Conservation (phyloP, 768 basidiomycete genomes). For the Tulasnella sp. region DNA sequence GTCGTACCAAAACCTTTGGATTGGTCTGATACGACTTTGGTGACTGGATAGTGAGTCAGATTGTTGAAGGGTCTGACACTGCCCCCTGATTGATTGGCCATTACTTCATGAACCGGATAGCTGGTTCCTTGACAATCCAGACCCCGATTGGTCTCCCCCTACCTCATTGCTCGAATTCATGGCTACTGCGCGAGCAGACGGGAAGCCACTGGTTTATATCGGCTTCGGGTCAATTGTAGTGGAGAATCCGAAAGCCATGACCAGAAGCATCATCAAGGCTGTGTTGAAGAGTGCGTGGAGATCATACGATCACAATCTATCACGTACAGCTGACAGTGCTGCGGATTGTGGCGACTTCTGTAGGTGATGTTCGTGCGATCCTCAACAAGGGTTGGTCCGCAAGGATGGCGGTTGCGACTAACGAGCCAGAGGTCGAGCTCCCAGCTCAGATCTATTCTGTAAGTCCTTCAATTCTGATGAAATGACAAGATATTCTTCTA, state of each 20-base stretch:
- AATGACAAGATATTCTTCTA: background rate
- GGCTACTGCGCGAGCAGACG: constrained; percentile 41
- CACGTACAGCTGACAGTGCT: background rate
- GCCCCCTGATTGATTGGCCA: background rate
- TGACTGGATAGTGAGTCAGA: constrained; percentile 45
- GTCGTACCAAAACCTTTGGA: constrained; percentile 64
- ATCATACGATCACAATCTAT: background rate
- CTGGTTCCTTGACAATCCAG: constrained; percentile 59
- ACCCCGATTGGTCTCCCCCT: constrained; percentile 47
- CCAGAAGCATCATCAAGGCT: constrained; percentile 46
- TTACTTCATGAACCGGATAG: constrained; percentile 30
- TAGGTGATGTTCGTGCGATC: constrained; percentile 55
- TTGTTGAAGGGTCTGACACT: background rate
- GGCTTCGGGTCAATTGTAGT: constrained; percentile 64
- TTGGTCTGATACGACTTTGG: constrained; percentile 48
- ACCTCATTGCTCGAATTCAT: constrained; percentile 43
- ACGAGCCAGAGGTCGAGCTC: constrained; percentile 33
- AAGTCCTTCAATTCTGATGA: constrained; percentile 12
- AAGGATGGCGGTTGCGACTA: constrained; percentile 38
- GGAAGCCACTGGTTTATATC: constrained; percentile 57
- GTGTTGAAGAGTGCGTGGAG: constrained; percentile 43
- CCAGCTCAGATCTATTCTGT: constrained; percentile 44
- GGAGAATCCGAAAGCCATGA: constrained; percentile 45
- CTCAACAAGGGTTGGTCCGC: constrained; percentile 60
- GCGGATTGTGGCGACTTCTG: background rate